phyloP scores from a whole-genome alignment of 176 grass and related monocot species.

The Bothriochloa decipiens region DNA sequence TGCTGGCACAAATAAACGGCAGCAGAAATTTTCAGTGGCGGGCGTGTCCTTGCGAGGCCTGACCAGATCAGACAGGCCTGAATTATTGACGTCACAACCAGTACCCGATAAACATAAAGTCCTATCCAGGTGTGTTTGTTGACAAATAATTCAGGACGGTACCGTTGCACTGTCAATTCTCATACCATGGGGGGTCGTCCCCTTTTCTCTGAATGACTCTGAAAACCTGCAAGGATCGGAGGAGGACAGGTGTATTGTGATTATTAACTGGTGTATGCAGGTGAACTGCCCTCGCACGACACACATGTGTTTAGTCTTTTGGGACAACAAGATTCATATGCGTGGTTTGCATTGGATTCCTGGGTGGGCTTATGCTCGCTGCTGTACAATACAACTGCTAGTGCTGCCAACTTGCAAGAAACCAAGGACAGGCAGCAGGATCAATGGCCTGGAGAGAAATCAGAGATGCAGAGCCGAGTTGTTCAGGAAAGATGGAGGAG shows the following conservation, averaged over 20 bases:
- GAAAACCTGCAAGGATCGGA: background rate
- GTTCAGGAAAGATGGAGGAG: background rate
- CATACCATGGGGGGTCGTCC: background rate
- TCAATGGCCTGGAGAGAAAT: background rate
- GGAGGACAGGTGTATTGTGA: background rate
- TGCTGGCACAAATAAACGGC: background rate
- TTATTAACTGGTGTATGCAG: constrained; percentile 18
- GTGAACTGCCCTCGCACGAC: background rate
- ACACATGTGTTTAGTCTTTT: background rate
- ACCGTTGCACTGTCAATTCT: background rate
- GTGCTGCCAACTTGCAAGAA: constrained; percentile 26
- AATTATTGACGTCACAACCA: constrained; percentile 19
- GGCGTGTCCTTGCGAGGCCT: background rate
- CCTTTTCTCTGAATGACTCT: background rate
- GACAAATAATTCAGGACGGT: constrained; percentile 11
- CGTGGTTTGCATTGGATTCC: constrained; percentile 26
- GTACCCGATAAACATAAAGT: background rate
- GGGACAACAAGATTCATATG: background rate
- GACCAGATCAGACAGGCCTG: constrained; percentile 18
- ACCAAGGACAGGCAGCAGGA: constrained; percentile 5
- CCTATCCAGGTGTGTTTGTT: background rate
- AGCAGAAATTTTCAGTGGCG: constrained; percentile 11
- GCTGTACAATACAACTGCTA: background rate
- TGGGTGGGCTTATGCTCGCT: constrained; percentile 2
- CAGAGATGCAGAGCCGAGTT: background rate